Conservation (phyloP, 2,329 filamentous ascomycete genomes). For the Nemania sp. region DNA sequence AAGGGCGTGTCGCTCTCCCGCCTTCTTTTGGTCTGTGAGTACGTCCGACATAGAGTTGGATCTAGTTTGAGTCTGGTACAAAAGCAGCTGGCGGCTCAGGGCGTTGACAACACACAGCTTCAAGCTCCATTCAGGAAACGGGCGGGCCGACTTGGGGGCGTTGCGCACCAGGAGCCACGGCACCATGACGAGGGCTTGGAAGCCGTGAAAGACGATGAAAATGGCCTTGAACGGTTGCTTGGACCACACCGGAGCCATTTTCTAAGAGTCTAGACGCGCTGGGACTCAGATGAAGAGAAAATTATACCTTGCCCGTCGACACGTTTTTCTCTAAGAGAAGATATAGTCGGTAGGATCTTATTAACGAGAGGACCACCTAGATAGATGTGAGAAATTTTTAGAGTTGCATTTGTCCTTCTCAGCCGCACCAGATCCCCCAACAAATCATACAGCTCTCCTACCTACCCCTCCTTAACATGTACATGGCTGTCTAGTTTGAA, state of each 20-base stretch:
- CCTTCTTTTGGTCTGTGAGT: constrained; percentile 26
- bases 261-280: no score
- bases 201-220: constrained; percentile 22
- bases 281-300: no score
- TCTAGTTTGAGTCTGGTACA: constrained; percentile 15
- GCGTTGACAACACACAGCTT: constrained; percentile 22
- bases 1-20: constrained; percentile 20
- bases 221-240: constrained; percentile 37
- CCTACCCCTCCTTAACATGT: no score
- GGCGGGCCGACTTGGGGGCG: constrained; percentile 17
- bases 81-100: constrained; percentile 10
- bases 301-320: no score
- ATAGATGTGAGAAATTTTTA: no score
- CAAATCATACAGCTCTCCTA: no score
- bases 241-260: constrained; percentile 34
- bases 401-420: no score
- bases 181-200: constrained; percentile 9
- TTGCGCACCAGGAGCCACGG: constrained; percentile 30
- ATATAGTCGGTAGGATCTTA: no score
- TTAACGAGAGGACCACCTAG: no score
- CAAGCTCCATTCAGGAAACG: constrained; percentile 35
- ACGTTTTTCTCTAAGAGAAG: no score
- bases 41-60: constrained; percentile 14
- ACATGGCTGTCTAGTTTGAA: no score
- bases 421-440: no score